A percentile compares a stretch with the other conserved stretches of the same genome.
Conservation (phyloP, 2,329 filamentous ascomycete genomes). For the Claviceps sorghi region DNA sequence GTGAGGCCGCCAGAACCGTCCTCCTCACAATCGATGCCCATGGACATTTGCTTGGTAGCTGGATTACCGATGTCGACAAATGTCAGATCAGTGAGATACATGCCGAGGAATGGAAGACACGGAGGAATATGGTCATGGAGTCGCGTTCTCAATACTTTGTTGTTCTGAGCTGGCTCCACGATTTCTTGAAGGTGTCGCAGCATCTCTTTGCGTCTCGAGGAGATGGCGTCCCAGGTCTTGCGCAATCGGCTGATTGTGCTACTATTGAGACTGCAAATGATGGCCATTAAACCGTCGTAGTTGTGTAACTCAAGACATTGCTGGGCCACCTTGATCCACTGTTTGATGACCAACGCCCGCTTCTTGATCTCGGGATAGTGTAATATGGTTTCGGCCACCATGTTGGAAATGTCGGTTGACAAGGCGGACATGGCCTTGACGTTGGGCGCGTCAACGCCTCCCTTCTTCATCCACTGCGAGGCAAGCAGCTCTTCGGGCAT, state of each 20-base stretch:
- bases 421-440: slow-evolving; percentile 88
- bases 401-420: slow-evolving; percentile 80
- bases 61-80: slow-evolving; percentile 94
- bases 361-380: slow-evolving; percentile 84
- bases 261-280: slow-evolving; percentile 85
- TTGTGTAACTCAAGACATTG: slow-evolving; percentile 84
- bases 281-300: slow-evolving; percentile 93
- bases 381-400: slow-evolving; percentile 87
- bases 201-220: slow-evolving; percentile 65
- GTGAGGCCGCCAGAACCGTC: slow-evolving; percentile 51
- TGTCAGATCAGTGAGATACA: slow-evolving; percentile 89
- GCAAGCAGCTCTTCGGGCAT: slow-evolving; percentile 81
- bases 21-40: slow-evolving; percentile 36
- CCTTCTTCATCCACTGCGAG: slow-evolving; percentile 87
- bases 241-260: slow-evolving; percentile 79
- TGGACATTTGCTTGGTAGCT: slow-evolving; percentile 57
- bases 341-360: slow-evolving; percentile 78
- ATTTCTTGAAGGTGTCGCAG: slow-evolving; percentile 69
- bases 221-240: slow-evolving; percentile 84
- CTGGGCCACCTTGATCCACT: slow-evolving; percentile 91
- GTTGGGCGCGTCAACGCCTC: slow-evolving; percentile 64
- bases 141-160: slow-evolving; percentile 68
- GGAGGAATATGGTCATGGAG: slow-evolving; percentile 79
- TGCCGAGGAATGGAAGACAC: slow-evolving; percentile 88
- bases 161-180: slow-evolving; percentile 82